Conservation (phyloP, 1,139 yeast genomes). For the Suhomyces taliae region DNA sequence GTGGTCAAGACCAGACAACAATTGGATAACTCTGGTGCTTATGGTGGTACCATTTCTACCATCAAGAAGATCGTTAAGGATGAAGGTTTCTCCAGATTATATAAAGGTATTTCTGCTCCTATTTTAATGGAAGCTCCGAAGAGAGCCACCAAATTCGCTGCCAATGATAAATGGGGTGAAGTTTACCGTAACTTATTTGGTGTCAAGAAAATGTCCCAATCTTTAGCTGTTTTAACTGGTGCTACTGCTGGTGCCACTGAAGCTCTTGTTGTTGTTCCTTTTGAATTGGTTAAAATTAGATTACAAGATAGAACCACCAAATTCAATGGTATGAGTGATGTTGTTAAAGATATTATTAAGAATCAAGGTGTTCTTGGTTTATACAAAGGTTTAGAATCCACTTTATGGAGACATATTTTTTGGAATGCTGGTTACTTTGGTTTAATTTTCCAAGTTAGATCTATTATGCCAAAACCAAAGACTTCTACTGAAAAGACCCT, state of each 20-base stretch:
- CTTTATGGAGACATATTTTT: constrained; percentile 92
- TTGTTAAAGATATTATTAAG: constrained; percentile 67
- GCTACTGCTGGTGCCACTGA: constrained; percentile 99
- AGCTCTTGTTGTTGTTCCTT: constrained; percentile 94
- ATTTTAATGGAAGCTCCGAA: constrained; percentile 99
- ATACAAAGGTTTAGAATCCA: constrained; percentile 94
- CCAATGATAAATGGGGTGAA: constrained; percentile 96
- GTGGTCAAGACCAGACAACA: constrained; percentile 98
- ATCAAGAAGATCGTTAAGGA: constrained; percentile 75
- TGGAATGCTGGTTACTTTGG: constrained; percentile 99
- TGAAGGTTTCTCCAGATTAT: constrained; percentile 83
- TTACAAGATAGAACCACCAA: constrained; percentile 84
- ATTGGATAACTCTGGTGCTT: constrained; percentile 67
- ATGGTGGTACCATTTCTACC: constrained; percentile 83
- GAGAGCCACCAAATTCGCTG: constrained; percentile 96
- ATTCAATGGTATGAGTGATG: constrained; percentile 85
- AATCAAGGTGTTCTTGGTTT: constrained; percentile 79
- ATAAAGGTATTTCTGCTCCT: constrained; percentile 94
- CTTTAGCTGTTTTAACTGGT: constrained; percentile 87
- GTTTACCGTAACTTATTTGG: constrained; percentile 76
- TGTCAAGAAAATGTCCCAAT: constrained; percentile 69
- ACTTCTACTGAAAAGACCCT: constrained; percentile 68
- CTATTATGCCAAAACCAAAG: constrained; percentile 75
- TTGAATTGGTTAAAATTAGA: constrained; percentile 83
- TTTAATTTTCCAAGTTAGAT: constrained; percentile 82